A percentile compares a stretch with the other conserved stretches of the same genome.
Evolutionary conservation across 257 asterid genomes (phyloP).

Genomic region (Plantago ovata): DNA sequence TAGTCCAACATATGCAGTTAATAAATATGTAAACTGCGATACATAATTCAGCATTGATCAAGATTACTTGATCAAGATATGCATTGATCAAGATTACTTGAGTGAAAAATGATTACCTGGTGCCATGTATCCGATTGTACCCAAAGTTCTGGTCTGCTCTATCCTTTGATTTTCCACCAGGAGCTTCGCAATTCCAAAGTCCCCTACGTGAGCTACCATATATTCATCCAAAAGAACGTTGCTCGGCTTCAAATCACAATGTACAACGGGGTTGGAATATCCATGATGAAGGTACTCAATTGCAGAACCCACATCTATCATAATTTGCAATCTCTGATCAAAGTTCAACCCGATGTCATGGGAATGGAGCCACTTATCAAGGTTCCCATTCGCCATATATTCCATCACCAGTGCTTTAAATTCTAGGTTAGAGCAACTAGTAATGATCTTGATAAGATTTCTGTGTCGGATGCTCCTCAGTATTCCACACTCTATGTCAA

Average conservation of each 20-base stretch:
- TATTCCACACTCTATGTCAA: slow-evolving; percentile 4
- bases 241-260: too few species aligned
- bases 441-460: slow-evolving; percentile 7
- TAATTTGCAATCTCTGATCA: background rate
- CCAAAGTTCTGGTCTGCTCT: slow-evolving; percentile 4
- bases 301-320: too few species aligned
- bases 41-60: background rate
- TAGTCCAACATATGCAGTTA: background rate
- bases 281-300: too few species aligned
- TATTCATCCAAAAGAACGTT: too few species aligned
- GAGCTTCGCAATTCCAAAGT: slow-evolving; percentile 6
- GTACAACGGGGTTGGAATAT: too few species aligned
- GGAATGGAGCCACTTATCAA: background rate
- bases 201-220: slow-evolving; percentile 13
- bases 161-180: background rate
- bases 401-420: slow-evolving; percentile 12
- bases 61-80: slow-evolving; percentile 3
- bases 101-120: too few species aligned
- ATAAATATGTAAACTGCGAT: background rate
- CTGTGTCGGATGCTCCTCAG: slow-evolving; percentile 11
- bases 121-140: too few species aligned
- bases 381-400: slow-evolving; percentile 15
- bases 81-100: too few species aligned
- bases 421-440: too few species aligned
- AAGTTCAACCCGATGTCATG: background rate